Conservation (phyloP, 345 rosid species). For the Gossypium turneri region DNA sequence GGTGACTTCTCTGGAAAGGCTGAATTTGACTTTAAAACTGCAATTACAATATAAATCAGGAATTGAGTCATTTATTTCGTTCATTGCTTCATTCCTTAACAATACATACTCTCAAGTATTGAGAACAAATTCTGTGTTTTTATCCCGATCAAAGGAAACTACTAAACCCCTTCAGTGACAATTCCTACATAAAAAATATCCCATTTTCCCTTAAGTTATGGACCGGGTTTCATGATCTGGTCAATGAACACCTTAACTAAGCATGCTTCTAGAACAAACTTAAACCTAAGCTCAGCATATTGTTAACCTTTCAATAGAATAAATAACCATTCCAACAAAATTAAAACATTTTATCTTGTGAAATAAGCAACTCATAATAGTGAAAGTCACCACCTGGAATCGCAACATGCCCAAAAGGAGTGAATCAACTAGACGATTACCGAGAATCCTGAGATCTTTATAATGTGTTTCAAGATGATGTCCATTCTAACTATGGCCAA, state of each 20-base stretch:
- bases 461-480: background rate
- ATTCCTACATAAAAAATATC: background rate
- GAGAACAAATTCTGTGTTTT: background rate
- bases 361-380: background rate
- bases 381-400: background rate
- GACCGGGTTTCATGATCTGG: background rate
- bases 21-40: conserved; percentile 83
- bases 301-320: background rate
- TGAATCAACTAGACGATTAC: background rate
- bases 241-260: background rate
- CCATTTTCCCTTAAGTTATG: background rate
- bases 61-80: background rate
- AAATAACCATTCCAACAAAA: background rate
- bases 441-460: background rate
- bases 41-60: conserved; percentile 16
- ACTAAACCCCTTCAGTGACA: background rate
- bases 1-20: conserved; percentile 68
- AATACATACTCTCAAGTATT: background rate
- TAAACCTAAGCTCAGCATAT: background rate
- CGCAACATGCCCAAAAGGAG: background rate
- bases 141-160: background rate
- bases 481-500: background rate
- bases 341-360: background rate
- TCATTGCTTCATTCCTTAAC: background rate
- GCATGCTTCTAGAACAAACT: background rate